Evolutionary conservation across 805 yeast genomes (phyloP), one percentile per base, ranked within the genome.

Genomic region (baker's yeast (Saccharomyces cerevisiae)): DNA sequence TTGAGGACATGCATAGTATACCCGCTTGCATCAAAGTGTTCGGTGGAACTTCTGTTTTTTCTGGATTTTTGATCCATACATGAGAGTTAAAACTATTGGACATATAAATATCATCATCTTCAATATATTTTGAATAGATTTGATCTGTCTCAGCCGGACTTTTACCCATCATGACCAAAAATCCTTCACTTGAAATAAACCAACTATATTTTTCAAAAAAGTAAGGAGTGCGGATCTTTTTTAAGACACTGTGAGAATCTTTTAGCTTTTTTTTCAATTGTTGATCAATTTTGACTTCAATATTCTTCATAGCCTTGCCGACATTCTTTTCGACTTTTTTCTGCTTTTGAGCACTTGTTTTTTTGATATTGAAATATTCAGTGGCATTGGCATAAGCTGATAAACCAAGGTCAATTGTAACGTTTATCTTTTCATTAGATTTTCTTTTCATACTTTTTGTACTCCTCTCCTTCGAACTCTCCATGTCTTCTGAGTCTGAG

Each of bases 171-270:
- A 94, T 70, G 55, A 95, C 87, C 50, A 94, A 72, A 64, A 87
- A 90, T 0, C 94, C 91, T 65, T 92, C 98, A 59, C 85, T 83
- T 0, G 97, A 81, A n/a, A 91, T 75, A 65, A 94, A 94, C 99
- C 99, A 94, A 64, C 78, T 82, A 69, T 85, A 92, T 69, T 92
- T 94, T 67, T 94, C 99, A 73, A 94, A 94, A 88, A 97, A 91
- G 66, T 76, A 84, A 49, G 89, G 89, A 4, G 80, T 76, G 49
- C 97, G 78, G 31, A 87, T 73, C 41, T 79, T 82, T 57, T 80
- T 83, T 36, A 76, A 68, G 4, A 75, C 76, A 49, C 76, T 76
- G 51, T 77, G 77, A 48, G 84, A 82, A 55, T 81, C 81, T 51
- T 81, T 82, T 55, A 87, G 71, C 50, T 79, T 78, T 60, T 79